Base-by-base conservation (phyloP, 2,329 filamentous ascomycete species). In the Aspergillus spinulosporus region DNA sequence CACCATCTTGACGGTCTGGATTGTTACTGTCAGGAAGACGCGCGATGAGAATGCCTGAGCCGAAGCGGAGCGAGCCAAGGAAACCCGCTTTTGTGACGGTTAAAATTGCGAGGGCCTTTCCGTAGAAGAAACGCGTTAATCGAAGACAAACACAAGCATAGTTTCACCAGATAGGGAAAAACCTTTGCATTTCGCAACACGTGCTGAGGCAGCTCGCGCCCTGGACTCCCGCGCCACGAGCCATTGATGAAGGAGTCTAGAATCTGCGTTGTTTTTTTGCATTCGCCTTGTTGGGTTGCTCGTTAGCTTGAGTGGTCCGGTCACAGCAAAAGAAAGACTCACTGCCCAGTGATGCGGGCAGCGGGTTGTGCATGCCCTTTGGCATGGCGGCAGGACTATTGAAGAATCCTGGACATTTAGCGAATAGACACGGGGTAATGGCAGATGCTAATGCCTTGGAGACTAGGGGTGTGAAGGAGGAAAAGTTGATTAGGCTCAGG, bases 191-290 rank as follows among this genome's bases (percentile, higher is more conserved):
- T 90, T 61, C 87, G 87, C 64, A 97, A 86, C 62, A 97, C 83
- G 44, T 86, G 83, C 5, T 91, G 90, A 39, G 94, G 93, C 65
- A 97, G 97, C 70, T 97, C 87, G 75, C 96, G 96, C 75, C 97
- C 93, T 52, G 92, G 92, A 4, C 92, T 90, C 71, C 97, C 96
- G 15, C 91, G 79, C 78, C 97, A 91, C 67, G 88, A 84, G 15
- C 93, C 92, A 72, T 97, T 92, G 71, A 97, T 84, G 74, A 97
- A 97, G 2, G 92, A 95, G 45, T 89, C 85, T 64, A 99, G 84
- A 69, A 97, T 97, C 80, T 93, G 94, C 70, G 88, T 88, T 70
- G 92, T 93, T 77, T 97, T 97, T 75, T 89, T 92, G 78, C 93
- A 97, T 79, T 97, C 93, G 79, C 90, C 92, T 96, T 45, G 59